These are phyloP conservation scores for Herpotrichia juniperi DNA, from an alignment of 2,329 filamentous ascomycete species.

Conservation along the genomic window DNA sequence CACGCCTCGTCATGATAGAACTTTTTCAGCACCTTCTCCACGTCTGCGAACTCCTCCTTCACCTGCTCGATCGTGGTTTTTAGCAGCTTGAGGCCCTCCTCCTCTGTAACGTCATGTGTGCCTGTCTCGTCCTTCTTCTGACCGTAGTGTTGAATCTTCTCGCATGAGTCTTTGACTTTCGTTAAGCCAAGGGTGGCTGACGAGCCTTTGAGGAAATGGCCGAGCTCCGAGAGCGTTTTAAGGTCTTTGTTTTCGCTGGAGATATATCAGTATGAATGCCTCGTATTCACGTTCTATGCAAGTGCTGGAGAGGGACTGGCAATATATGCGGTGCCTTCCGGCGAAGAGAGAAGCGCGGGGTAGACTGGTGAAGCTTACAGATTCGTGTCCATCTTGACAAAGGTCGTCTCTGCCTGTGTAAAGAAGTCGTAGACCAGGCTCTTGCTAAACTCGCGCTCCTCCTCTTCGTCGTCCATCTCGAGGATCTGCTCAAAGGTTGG, in stretches of 20 bases:
- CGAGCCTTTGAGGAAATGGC: conserved; percentile 97
- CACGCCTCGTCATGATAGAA: conserved; percentile 67
- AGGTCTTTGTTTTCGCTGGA: conserved; percentile 72
- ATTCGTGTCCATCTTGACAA: conserved; percentile 79
- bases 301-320: conserved; percentile 10
- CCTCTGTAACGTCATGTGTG: conserved; percentile 67
- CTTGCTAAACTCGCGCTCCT: conserved; percentile 84
- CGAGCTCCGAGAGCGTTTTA: conserved; percentile 76
- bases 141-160: conserved; percentile 95
- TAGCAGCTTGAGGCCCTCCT: conserved; percentile 71
- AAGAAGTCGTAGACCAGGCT: conserved; percentile 93
- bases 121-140: conserved; percentile 82
- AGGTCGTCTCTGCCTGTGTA: conserved; percentile 85
- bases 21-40: conserved; percentile 70
- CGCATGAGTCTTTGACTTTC: conserved; percentile 91
- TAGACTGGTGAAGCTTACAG: conserved; percentile 67
- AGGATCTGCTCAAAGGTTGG: conserved; percentile 91
- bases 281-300: conserved; percentile 13
- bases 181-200: conserved; percentile 90
- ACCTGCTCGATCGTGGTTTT: conserved; percentile 71
- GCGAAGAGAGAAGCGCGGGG: conserved; percentile 1
- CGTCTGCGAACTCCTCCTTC: conserved; percentile 77
- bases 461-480: conserved; percentile 94
- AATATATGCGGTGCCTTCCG: neutral
- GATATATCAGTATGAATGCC: conserved; percentile 8